These are phyloP conservation scores for Pestalotiopsis sp. DNA, from an alignment of 2,329 filamentous ascomycete genomes.

Conservation along the genomic window DNA sequence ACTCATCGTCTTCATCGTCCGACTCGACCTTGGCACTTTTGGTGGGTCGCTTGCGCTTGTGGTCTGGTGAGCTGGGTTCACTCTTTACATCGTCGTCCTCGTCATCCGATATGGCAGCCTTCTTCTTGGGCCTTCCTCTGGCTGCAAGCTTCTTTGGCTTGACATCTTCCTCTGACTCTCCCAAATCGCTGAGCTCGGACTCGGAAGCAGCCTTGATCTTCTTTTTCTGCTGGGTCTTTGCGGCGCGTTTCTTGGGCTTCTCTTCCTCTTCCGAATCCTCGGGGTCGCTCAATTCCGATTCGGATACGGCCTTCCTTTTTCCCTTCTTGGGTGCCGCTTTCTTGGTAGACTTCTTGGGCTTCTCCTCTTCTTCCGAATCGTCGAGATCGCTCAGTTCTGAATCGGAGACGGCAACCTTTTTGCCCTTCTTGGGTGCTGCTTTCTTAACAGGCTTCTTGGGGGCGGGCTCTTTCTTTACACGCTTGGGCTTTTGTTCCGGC, in stretches of 20 bases:
- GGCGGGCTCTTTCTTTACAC: constrained; percentile 34
- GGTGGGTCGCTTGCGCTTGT: constrained; percentile 26
- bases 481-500: constrained; percentile 37
- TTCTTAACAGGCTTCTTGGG: constrained; percentile 28
- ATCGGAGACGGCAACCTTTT: constrained; percentile 19
- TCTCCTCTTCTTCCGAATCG: constrained; percentile 16
- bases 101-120: constrained; percentile 30
- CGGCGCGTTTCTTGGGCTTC: constrained; percentile 20
- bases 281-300: constrained; percentile 30
- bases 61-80: constrained; percentile 5
- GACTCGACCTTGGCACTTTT: constrained; percentile 28
- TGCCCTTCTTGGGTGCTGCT: constrained; percentile 11
- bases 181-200: constrained; percentile 26
- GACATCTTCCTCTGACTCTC: constrained; percentile 20
- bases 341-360: constrained; percentile 15
- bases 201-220: constrained; percentile 17
- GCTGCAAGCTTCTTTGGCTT: constrained; percentile 20
- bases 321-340: too few relatives aligned
- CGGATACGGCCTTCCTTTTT: constrained; percentile 18
- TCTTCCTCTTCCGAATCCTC: constrained; percentile 17
- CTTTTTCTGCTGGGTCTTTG: constrained; percentile 15
- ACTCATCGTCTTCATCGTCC: constrained; percentile 12
- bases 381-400: constrained; percentile 29
- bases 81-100: constrained; percentile 25
- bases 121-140: constrained; percentile 31